Conservation (phyloP, 2,329 filamentous ascomycete species). For the Fusarium keratoplasticum region DNA sequence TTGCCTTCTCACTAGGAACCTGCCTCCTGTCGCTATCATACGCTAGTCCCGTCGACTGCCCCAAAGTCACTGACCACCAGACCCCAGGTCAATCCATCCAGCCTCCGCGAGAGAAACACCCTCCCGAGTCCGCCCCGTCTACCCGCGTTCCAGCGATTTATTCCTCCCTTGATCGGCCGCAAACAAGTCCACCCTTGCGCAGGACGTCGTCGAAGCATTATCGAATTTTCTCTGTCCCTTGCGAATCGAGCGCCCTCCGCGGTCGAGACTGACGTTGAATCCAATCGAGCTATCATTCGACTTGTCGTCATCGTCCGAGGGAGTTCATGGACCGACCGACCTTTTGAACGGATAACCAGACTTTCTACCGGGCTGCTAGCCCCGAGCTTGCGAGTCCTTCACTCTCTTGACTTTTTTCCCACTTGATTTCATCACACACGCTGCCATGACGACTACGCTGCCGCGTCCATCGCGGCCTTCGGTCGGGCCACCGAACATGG, state of each 20-base stretch:
- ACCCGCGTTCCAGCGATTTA: constrained; percentile 34
- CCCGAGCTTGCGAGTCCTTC: constrained; percentile 31
- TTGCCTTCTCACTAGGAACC: constrained; percentile 20
- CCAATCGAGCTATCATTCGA: constrained; percentile 26
- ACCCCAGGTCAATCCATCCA: constrained; percentile 29
- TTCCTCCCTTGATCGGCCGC: constrained; percentile 35
- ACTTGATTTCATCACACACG: constrained; percentile 10
- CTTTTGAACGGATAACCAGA: constrained; percentile 34
- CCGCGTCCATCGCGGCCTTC: constrained; percentile 76
- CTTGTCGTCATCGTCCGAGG: constrained; percentile 8
- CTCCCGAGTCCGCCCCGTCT: constrained; percentile 28
- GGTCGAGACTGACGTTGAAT: constrained; percentile 25
- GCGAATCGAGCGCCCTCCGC: constrained; percentile 2
- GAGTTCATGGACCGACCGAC: constrained; percentile 47
- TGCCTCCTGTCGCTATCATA: constrained; percentile 19
- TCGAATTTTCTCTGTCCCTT: constrained; percentile 18
- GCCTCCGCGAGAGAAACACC: constrained; percentile 28
- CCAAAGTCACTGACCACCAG: constrained; percentile 35
- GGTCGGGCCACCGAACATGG: constrained; percentile 76
- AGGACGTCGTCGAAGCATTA: constrained; percentile 15
- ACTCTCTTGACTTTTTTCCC: constrained; percentile 17
- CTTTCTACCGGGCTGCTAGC: constrained; percentile 36
- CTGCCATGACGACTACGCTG: constrained; percentile 63
- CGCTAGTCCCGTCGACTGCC: constrained; percentile 22
- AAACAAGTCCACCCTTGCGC: constrained; percentile 22